A percentile compares a stretch with the other conserved stretches of the same genome.
phyloP scores from a whole-genome alignment of 2,329 filamentous ascomycete species.

The Xylariaceae sp. region DNA sequence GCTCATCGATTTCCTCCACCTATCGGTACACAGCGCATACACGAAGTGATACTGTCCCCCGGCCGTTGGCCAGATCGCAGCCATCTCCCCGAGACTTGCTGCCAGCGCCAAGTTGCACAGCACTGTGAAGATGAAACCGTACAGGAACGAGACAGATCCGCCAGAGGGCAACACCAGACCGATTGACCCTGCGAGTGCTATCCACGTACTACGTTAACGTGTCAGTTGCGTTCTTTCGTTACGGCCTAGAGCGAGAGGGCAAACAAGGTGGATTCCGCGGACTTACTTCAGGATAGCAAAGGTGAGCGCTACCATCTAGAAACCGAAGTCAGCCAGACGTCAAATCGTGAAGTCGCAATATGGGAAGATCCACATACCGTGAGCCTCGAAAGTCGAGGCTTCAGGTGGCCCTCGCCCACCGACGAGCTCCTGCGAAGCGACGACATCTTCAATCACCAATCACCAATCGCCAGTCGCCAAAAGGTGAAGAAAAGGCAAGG shows the following conservation, averaged over 20 bases:
- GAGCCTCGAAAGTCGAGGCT: conserved; percentile 35
- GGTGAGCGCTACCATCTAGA: conserved; percentile 38
- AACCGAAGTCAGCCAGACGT: not conserved
- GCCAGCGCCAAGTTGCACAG: conserved; percentile 41
- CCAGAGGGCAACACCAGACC: conserved; percentile 40
- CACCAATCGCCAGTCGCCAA: not conserved
- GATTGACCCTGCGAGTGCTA: conserved; percentile 39
- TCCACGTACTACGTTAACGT: conserved; percentile 31
- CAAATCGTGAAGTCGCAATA: not conserved
- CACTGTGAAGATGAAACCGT: conserved; percentile 44
- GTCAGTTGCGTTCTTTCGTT: not conserved
- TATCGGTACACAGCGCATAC: conserved; percentile 36
- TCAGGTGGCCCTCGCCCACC: conserved; percentile 29
- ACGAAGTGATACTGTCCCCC: conserved; percentile 45
- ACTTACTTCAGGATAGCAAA: conserved; percentile 41
- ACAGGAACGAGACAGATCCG: conserved; percentile 39
- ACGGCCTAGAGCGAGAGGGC: not conserved
- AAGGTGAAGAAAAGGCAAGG: not conserved
- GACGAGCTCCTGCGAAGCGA: conserved; percentile 9
- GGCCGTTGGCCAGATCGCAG: conserved; percentile 43
- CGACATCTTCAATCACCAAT: conserved; percentile 7
- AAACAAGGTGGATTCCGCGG: not conserved
- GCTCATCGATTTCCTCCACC: conserved; percentile 37
- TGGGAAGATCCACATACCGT: conserved; percentile 16
- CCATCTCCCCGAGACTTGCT: conserved; percentile 40